Evolutionary conservation across 78 protist species (phyloP), one percentile per base, ranked within the genome.

Genomic region (Dictyostelium brefeldianum): DNA sequence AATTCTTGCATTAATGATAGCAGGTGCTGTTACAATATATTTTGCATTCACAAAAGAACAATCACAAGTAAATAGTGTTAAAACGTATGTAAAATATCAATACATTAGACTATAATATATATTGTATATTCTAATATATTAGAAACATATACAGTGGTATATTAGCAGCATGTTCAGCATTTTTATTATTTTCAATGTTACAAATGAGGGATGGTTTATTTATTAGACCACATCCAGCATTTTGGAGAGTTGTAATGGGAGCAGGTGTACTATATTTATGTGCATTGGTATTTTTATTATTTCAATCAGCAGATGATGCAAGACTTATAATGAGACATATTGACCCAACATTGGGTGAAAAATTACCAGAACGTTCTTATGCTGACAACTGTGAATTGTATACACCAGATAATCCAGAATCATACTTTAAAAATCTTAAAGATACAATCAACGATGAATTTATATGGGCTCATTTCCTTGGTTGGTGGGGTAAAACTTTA

Each of bases 221-320:
- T 78, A 75, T 89, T 17, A 91, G 99, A 47, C 99, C 99, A 46
- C 99, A 97, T 57, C 99, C 99, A 17, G 95, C 94, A 25, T 56
- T 97, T 80, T 97, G 99, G 99, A 83, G 99, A 7, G 59, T 92
- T 18, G 96, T 97, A 31, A 56, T 89, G 78, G 97, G 97, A 36
- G 15, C 84, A 65, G 85, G 95, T 65, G 92, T 97, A 20, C 48
- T 97, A 36, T 97, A 97, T 80, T n/a, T 81, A 69, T 46, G 96
- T 22, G 67, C 70, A 41, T 71, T 96, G 20, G 89, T 87, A 22
- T 97, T 96, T 70, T 12, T 97, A 15, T 73, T 94, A 41, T 97
- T 97, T 79, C 98, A 97, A 64, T 47, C 83, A 10, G 91, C 80
- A 10, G 93, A 77, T 31, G 85, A 81, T 54, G 97, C 97, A n/a